Evolutionary conservation across 1,284 basidiomycete genomes (phyloP).

Genomic region (Exsudoporus floridanus): DNA sequence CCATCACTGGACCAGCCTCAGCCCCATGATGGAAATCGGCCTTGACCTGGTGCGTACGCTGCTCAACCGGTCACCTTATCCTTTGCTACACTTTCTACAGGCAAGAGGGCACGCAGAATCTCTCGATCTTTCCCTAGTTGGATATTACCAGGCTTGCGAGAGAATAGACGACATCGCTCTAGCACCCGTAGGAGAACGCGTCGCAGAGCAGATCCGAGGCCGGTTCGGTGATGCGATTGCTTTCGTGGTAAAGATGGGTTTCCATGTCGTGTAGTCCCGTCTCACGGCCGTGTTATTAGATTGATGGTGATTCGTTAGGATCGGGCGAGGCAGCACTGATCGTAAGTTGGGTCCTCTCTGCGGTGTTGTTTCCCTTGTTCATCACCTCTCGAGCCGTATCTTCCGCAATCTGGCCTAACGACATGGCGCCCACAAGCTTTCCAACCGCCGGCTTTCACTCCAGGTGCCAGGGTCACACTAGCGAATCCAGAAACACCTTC

Average conservation of each 20-base stretch:
- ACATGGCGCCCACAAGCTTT: constrained; percentile 46
- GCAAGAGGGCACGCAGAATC: constrained; percentile 55
- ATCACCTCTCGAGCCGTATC: constrained; percentile 44
- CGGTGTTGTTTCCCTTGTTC: neutral
- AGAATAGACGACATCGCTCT: constrained; percentile 56
- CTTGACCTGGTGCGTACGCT: constrained; percentile 59
- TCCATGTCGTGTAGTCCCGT: constrained; percentile 4
- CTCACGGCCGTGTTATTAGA: constrained; percentile 35
- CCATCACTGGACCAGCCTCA: constrained; percentile 77
- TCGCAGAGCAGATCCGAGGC: constrained; percentile 51
- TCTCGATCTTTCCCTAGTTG: constrained; percentile 52
- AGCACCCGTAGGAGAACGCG: constrained; percentile 62
- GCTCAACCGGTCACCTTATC: neutral
- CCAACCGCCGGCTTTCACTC: constrained; percentile 42
- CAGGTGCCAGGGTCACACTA: constrained; percentile 48
- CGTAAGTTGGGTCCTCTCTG: constrained; percentile 40
- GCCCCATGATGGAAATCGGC: constrained; percentile 79
- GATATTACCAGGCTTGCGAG: constrained; percentile 73
- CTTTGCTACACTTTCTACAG: constrained; percentile 35
- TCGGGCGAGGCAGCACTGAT: constrained; percentile 52
- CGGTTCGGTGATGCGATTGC: constrained; percentile 58
- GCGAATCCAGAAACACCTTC: constrained; percentile 42
- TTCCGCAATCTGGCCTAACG: constrained; percentile 38
- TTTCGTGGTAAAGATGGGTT: constrained; percentile 50
- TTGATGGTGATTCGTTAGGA: constrained; percentile 57